Percentiles rank a stretch among this genome's conserved stretches.
Evolutionary conservation across 495 filamentous ascomycete genomes (phyloP).

Genomic region (Friedmanniomyces simplex): DNA sequence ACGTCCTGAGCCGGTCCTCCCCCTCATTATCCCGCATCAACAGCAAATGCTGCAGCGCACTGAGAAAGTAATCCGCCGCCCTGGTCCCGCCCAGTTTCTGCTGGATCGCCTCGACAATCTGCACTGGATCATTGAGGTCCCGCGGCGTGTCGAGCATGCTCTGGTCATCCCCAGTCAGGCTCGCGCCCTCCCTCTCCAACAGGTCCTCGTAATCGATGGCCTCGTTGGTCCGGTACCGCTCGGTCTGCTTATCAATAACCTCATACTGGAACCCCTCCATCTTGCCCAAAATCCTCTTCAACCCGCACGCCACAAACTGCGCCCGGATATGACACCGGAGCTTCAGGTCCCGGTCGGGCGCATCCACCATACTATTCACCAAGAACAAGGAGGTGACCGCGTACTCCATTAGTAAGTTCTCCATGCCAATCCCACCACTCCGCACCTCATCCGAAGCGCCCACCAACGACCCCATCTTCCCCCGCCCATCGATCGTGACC

Average conservation of each 20-base stretch:
- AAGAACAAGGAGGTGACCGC: slow-evolving; percentile 89
- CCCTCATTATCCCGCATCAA: slow-evolving; percentile 86
- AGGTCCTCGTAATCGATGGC: slow-evolving; percentile 97
- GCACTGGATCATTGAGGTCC: slow-evolving; percentile 84
- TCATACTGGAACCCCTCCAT: slow-evolving; percentile 99
- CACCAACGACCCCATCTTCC: slow-evolving; percentile 96
- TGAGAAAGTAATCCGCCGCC: slow-evolving; percentile 90
- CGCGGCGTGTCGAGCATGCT: slow-evolving; percentile 83
- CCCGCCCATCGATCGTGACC: slow-evolving; percentile 90
- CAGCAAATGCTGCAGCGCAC: slow-evolving; percentile 87
- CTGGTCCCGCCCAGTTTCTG: slow-evolving; percentile 72
- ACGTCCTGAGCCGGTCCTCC: slow-evolving; percentile 90
- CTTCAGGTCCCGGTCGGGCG: slow-evolving; percentile 76
- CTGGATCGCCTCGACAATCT: slow-evolving; percentile 91
- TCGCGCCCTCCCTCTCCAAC: slow-evolving; percentile 80
- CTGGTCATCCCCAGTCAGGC: slow-evolving; percentile 55
- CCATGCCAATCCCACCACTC: slow-evolving; percentile 96
- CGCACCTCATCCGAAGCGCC: slow-evolving; percentile 95
- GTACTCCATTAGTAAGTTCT: slow-evolving; percentile 98
- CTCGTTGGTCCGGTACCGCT: slow-evolving; percentile 85
- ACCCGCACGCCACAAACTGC: slow-evolving; percentile 90
- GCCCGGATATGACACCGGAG: slow-evolving; percentile 88
- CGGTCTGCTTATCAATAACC: slow-evolving; percentile 95
- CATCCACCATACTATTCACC: slow-evolving; percentile 94
- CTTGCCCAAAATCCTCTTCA: slow-evolving; percentile 88